Evolutionary conservation across 352 stramenopile genomes (phyloP), one percentile per base, ranked within the genome.

Genomic region (Phytophthora sansomeana): DNA sequence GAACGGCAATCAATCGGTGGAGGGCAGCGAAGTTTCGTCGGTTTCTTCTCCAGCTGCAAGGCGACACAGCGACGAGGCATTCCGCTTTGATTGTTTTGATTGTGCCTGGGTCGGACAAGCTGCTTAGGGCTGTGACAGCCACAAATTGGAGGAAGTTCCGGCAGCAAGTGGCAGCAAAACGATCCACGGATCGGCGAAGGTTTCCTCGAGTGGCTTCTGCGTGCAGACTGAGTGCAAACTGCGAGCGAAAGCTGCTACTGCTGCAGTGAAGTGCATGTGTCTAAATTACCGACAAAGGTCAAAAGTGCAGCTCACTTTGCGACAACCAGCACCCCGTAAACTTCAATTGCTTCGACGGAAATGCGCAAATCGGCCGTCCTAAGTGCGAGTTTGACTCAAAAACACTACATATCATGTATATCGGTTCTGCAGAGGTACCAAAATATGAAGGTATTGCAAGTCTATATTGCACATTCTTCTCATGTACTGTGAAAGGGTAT

Each of bases 81-180:
- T 32, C 16, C 7, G 19, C 5, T 50, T 30, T 50, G 54, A 44
- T 44, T 32, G 36, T 24, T 43, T 24, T 43, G 38, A 21, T 43
- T 43, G 38, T 43, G 38, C 36, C 36, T 24, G 36, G 14, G 9
- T 16, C 6, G 19, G 56, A 63, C 56, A 64, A 36, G 24, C 56
- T 35, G 28, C 1, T 21, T 32, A 65, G 48, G 47, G 56, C 48
- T 58, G 52, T 38, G 58, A 42, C 47, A 57, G 39, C 17, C 39
- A 24, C 41, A 26, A 10, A 28, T 46, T 21, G 7, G 19, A 2
- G 39, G 35, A 41, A 41, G 35, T 17, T 14, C 1, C 6, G 5
- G 39, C 41, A 47, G 17, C 41, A 47, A 6, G 7, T 47, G 41
- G 41, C 17, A 29, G 41, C 41, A 5, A 6, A 21, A 24, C 41